Base-by-base conservation (phyloP, 495 filamentous ascomycete genomes). In the Aspergillus conjunctus region DNA sequence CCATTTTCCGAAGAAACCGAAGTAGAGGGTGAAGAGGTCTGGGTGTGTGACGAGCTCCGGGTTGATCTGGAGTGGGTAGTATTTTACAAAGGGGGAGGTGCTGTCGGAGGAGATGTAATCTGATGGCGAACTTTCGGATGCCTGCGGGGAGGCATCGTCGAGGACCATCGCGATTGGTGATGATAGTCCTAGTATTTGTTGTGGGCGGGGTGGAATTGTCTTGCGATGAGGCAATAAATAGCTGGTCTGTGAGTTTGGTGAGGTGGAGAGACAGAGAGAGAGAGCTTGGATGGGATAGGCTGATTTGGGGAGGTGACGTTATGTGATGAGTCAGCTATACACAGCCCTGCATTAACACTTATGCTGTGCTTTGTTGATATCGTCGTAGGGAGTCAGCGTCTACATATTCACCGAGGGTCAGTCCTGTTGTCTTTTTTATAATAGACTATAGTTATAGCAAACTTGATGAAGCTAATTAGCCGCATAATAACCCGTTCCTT, bases 1-100 rank as follows among this genome's bases (percentile, higher is more conserved):
- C n/a, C 39, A 45, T 12, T 33, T 52, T 11, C 72, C 72, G 30
- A 62, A 50, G 50, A 77, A 79, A 14, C 71, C 67, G 46, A 70
- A 61, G 51, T 67, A 70, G 5, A 76, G 58, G 7, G 67, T 68
- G 50, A 76, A 63, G 0, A 54, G 58, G 32, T 73, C 71, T 0
- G 72, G 73, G 15, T 26, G 49, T 9, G 8, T 20, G 43, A 61
- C 53, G 2, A 54, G 32, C 2, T 55, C 43, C 37, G 59, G 59
- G n/a, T 50, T 50, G 41, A 61, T 32, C n/a, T 14, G 8, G 14
- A 48, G 32, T 10, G 32, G 17, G 32, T 59, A 59, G 56, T 65
- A 58, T 48, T 46, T 59, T 9, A 55, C 54, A 17, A 69, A 39
- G 9, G 63, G 53, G 18, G 65, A 48, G 10, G 5, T 7, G 44